Conservation (phyloP, 1,139 yeast species). For the Scheffersomyces quercinus region DNA sequence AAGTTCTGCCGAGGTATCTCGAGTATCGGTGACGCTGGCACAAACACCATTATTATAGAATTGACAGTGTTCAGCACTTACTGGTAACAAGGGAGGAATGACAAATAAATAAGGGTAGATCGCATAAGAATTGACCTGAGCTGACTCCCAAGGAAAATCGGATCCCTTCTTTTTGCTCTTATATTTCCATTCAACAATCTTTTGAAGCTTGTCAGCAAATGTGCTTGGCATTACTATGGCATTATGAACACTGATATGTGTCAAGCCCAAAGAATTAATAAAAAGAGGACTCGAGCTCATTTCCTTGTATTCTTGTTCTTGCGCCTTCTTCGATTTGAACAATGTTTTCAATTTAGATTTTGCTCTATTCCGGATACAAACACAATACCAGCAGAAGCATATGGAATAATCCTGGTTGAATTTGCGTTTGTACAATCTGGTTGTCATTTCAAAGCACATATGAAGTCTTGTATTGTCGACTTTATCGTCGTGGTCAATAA, state of each 20-base stretch:
- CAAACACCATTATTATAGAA: constrained; percentile 12
- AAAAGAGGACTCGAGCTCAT: constrained; percentile 3
- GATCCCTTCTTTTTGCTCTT: background rate
- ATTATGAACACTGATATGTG: constrained; percentile 20
- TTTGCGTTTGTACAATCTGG: constrained; percentile 17
- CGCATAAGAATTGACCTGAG: background rate
- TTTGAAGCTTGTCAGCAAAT: background rate
- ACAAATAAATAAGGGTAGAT: constrained; percentile 10
- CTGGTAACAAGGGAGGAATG: constrained; percentile 10
- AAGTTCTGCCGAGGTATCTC: constrained; percentile 1
- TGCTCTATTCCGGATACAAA: constrained; percentile 7
- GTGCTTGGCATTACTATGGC: constrained; percentile 12
- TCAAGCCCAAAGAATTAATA: constrained; percentile 9
- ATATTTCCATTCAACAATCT: background rate
- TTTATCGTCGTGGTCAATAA: constrained; percentile 32
- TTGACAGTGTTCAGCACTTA: constrained; percentile 4
- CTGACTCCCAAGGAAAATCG: constrained; percentile 8
- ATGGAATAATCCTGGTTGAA: constrained; percentile 25
- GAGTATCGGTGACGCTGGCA: constrained; percentile 10
- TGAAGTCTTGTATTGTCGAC: constrained; percentile 22
- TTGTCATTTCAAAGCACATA: constrained; percentile 20
- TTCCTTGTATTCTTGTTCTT: background rate
- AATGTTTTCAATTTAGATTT: constrained; percentile 7
- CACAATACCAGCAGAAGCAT: constrained; percentile 30
- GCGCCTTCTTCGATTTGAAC: constrained; percentile 2